Percentiles rank a stretch among this genome's conserved stretches.
phyloP scores from a whole-genome alignment of 306 rosid species.

The Fragaria iinumae region DNA sequence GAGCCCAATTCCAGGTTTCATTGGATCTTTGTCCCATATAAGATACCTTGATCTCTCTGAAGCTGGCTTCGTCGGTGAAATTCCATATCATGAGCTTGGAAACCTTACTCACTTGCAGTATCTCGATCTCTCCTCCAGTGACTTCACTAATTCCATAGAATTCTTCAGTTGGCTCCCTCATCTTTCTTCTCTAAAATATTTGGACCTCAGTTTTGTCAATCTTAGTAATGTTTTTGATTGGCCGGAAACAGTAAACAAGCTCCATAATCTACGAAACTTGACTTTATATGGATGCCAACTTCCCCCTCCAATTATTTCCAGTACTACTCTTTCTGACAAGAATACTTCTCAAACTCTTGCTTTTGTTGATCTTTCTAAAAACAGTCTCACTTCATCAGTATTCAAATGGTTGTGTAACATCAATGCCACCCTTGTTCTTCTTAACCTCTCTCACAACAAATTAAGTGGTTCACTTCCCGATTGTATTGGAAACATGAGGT shows the following conservation, averaged over 20 bases:
- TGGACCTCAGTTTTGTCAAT: neutral
- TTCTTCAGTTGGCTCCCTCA: neutral
- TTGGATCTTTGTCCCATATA: neutral
- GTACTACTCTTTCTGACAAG: neutral
- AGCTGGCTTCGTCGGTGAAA: neutral
- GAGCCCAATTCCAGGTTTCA: neutral
- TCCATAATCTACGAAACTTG: neutral
- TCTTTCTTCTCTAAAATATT: conserved; percentile 1
- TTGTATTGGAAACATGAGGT: neutral
- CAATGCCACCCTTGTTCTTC: neutral
- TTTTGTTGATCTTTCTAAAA: neutral
- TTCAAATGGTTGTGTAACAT: neutral
- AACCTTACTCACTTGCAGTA: neutral
- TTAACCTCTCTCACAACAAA: neutral
- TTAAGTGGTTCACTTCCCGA: neutral
- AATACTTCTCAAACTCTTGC: conserved; percentile 15
- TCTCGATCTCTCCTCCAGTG: neutral
- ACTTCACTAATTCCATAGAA: neutral
- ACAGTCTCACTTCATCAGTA: neutral
- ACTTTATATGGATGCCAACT: fast-evolving
- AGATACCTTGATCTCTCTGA: neutral
- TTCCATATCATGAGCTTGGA: neutral
- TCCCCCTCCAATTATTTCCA: neutral
- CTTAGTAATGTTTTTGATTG: neutral
- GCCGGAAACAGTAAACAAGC: conserved; percentile 2